These are phyloP conservation scores for Phaeotremella fagi DNA, from an alignment of 768 basidiomycete species.

Conservation along the genomic window DNA sequence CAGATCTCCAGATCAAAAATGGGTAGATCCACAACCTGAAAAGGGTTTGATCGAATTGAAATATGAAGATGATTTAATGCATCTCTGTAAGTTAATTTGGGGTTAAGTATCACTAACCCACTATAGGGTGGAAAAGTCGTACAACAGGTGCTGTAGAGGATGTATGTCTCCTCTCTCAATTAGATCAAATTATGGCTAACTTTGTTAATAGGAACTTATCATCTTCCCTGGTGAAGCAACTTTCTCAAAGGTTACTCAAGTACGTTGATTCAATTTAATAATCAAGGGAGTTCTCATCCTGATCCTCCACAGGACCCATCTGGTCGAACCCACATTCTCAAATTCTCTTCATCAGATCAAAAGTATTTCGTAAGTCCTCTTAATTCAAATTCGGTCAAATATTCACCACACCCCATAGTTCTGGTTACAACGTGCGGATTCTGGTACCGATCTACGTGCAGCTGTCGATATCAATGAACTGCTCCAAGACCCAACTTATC, in stretches of 20 bases:
- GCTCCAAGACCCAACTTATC: conserved; percentile 37
- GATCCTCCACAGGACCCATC: conserved; percentile 48
- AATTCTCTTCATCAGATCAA: conserved; percentile 84
- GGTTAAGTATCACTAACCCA: conserved; percentile 52
- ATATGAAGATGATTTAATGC: conserved; percentile 40
- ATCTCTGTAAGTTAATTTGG: conserved; percentile 74
- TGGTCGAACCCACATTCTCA: conserved; percentile 78
- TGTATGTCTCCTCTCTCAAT: conserved; percentile 20
- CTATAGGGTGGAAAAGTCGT: conserved; percentile 38
- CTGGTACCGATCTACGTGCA: conserved; percentile 18
- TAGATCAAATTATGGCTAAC: not conserved
- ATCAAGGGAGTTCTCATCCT: not conserved
- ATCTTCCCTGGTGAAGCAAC: conserved; percentile 80
- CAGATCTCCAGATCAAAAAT: conserved; percentile 34
- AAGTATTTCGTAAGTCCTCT: conserved; percentile 69
- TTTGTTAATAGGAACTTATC: conserved; percentile 64
- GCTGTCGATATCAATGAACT: conserved; percentile 37
- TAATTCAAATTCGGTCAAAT: not conserved
- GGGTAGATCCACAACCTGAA: conserved; percentile 42
- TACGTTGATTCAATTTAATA: not conserved
- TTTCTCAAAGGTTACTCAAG: conserved; percentile 68
- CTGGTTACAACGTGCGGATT: conserved; percentile 43
- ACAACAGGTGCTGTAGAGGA: conserved; percentile 27
- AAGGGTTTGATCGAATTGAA: conserved; percentile 41
- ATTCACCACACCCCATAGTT: conserved; percentile 20